phyloP scores from a whole-genome alignment of 257 asterid genomes.

The Ophiorrhiza pumila region DNA sequence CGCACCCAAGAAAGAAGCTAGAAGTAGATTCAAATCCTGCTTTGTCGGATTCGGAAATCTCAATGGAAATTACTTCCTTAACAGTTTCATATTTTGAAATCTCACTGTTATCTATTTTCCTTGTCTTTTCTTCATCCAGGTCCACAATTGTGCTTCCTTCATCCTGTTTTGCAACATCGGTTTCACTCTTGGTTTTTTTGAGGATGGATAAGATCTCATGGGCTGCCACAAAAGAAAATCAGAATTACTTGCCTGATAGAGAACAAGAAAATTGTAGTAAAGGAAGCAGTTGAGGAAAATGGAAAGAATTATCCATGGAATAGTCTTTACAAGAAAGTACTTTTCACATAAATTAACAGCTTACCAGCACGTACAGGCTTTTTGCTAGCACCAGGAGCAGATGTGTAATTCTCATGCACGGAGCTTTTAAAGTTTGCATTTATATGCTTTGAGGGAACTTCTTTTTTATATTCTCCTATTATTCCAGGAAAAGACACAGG shows the following conservation, averaged over 20 bases:
- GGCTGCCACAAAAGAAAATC: slow-evolving; percentile 46
- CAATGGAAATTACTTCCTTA: slow-evolving; percentile 23
- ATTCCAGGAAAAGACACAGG: slow-evolving; percentile 2
- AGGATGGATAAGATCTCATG: slow-evolving; percentile 69
- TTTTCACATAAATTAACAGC: slow-evolving; percentile 26
- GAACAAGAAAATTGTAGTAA: slow-evolving; percentile 1
- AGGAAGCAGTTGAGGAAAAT: not conserved
- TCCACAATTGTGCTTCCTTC: slow-evolving; percentile 24
- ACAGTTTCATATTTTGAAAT: slow-evolving; percentile 33
- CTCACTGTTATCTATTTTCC: slow-evolving; percentile 16
- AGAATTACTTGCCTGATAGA: slow-evolving; percentile 5
- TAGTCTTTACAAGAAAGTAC: not conserved
- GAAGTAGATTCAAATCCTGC: slow-evolving; percentile 16
- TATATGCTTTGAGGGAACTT: slow-evolving; percentile 28
- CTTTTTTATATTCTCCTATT: slow-evolving; percentile 27
- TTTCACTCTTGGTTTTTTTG: slow-evolving; percentile 45
- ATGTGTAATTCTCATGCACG: slow-evolving; percentile 23
- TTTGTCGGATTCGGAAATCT: slow-evolving; percentile 11
- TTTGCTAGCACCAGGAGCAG: slow-evolving; percentile 26
- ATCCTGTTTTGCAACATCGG: slow-evolving; percentile 26
- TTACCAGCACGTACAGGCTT: slow-evolving; percentile 76
- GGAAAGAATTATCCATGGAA: not conserved
- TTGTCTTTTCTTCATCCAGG: slow-evolving; percentile 28
- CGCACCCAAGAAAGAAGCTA: slow-evolving; percentile 36
- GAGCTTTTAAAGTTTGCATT: slow-evolving; percentile 30